Evolutionary conservation across 2,329 filamentous ascomycete genomes (phyloP), one percentile per base, ranked within the genome.

Genomic region (Orbilia javanica): DNA sequence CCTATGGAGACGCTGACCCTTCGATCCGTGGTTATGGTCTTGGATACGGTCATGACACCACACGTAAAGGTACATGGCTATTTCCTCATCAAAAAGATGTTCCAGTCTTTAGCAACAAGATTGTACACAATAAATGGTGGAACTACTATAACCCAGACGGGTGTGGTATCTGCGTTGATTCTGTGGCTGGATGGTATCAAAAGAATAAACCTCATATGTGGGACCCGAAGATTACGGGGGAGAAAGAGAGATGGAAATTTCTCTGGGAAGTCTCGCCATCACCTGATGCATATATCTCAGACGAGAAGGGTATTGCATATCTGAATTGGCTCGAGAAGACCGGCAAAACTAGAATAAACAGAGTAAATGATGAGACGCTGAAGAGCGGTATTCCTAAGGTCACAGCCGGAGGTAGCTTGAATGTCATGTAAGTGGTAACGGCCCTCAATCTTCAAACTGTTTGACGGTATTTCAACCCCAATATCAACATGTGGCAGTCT

Each of bases 81-180:
- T 63, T 25, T 3, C 57, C 57, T 25, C 57, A 63, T 5, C 36
- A 63, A 18, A n/a, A 18, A 44, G 57, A 63, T 18, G n/a, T 63
- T 1, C 3, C 57, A 18, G 34, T 63, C 18, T 63, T 63, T 18
- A 46, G 22, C 13, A 27, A 27, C 36, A 63, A 29, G 13, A 27
- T 44, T 4, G 57, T 63, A 5, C 57, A 63, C 36, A n/a, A 27
- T n/a, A 20, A n/a, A 18, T 63, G 57, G 57, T 44, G 20, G 20
- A 63, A 63, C 4, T 1, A 22, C 3, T 63, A 63, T 29, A 27
- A 8, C 3, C 20, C 36, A 8, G 11, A 63, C 10, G 57, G 57
- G 3, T 63, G 57, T 18, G 57, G 57, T 1, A 20, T 18, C 13
- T 42, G 11, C 3, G 20, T 46, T 13, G 15, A 25, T 1, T 15